phyloP scores from a whole-genome alignment of 768 basidiomycete genomes.

The Tylopilus intermedius region DNA sequence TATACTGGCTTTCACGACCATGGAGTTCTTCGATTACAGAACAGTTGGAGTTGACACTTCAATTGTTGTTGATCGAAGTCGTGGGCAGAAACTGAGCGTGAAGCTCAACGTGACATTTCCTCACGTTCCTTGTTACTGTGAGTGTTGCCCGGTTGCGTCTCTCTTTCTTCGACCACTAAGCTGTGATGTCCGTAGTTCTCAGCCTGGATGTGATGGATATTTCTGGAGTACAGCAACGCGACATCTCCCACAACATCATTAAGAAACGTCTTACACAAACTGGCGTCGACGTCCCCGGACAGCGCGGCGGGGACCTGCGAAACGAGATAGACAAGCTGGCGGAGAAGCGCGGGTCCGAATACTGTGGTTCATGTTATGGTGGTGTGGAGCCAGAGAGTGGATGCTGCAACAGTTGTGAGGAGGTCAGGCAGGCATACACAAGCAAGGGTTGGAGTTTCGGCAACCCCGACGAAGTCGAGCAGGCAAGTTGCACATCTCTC shows the following conservation, averaged over 20 bases:
- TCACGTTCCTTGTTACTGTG: conserved; percentile 94
- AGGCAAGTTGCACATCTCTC: conserved; percentile 48
- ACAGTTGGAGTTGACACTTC: conserved; percentile 83
- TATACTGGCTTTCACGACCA: conserved; percentile 83
- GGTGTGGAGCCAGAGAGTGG: conserved; percentile 69
- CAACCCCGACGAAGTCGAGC: conserved; percentile 87
- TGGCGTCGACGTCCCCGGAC: conserved; percentile 56
- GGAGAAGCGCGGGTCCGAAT: conserved; percentile 52
- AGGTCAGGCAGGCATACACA: conserved; percentile 85
- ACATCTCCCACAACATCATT: conserved; percentile 82
- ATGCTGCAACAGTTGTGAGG: conserved; percentile 96
- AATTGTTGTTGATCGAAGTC: conserved; percentile 88
- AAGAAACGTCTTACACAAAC: conserved; percentile 70
- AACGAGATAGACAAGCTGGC: conserved; percentile 86
- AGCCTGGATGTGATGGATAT: conserved; percentile 98
- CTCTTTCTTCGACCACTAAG: conserved; percentile 1
- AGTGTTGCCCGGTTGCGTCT: conserved; percentile 31
- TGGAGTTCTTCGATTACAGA: conserved; percentile 96
- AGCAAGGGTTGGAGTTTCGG: conserved; percentile 93
- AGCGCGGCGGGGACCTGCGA: conserved; percentile 57
- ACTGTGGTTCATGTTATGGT: conserved; percentile 97
- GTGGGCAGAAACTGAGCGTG: conserved; percentile 92
- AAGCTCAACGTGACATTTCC: conserved; percentile 93
- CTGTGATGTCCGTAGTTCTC: conserved; percentile 54
- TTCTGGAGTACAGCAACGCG: conserved; percentile 89